Base-by-base conservation (phyloP, 805 yeast genomes). In the Sugiyamaella chiloensis region DNA sequence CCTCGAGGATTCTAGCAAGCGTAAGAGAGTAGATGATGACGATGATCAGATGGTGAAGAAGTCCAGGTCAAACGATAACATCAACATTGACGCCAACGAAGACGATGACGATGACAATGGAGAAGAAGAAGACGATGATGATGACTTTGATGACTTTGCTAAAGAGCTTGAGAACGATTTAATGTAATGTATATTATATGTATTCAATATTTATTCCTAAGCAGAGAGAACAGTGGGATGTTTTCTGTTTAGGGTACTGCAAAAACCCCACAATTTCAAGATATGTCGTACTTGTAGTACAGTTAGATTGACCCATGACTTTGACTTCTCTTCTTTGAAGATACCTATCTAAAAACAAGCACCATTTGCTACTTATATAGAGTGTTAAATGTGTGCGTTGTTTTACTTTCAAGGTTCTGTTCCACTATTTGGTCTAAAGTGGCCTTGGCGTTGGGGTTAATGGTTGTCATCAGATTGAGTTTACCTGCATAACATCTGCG, bases 141-240 rank as follows among this genome's bases (percentile, higher is more conserved):
- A 56, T 34, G 65, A 58, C 24, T 65, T 57, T 32, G 60, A 54
- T 42, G 59, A 52, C 21, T 56, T 57, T 42, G 58, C 61, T 19
- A 52, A 56, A 21, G 64, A 63, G 44, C 53, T 62, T 21, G 65
- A 60, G 40, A 52, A 56, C 26, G 61, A 51, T 40, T 42, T 57
- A 23, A 48, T 51, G 54, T 56, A 54, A 52, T 16, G 24, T 39
- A 19, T 26, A 26, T 26, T 39, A 34, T 34, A 21, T 26, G 16
- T 44, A 29, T 35, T 42, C 16, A n/a, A 35, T 36, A 44, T 24
- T 44, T 16, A 26, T 26, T 26, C 11, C 11, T 7, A 26, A 26
- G 29, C n/a, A n/a, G n/a, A n/a, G n/a, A n/a, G n/a, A n/a, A n/a
- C n/a, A n/a, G n/a, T n/a, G n/a, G n/a, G n/a, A n/a, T n/a, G n/a